A percentile compares a stretch with the other conserved stretches of the same genome.
phyloP scores from a whole-genome alignment of 352 stramenopile species.

The Globisporangium nodosum region DNA sequence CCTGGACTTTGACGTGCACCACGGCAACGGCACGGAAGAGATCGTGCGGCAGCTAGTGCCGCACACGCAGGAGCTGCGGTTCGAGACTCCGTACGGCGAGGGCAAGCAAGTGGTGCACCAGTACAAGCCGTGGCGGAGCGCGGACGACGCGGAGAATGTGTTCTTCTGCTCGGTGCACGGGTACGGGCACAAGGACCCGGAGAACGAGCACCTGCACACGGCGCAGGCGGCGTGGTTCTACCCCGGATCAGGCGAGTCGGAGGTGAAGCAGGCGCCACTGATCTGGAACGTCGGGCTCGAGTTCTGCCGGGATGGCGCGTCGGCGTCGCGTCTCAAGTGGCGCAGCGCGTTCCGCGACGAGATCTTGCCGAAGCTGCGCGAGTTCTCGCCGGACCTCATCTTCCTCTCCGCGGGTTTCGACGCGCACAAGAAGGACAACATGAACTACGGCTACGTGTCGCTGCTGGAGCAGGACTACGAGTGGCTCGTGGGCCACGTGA shows the following conservation, averaged over 20 bases:
- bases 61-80: slow-evolving; percentile 60
- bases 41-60: slow-evolving; percentile 93
- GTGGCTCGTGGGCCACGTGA: slow-evolving; percentile 71
- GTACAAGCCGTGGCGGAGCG: slow-evolving; percentile 96
- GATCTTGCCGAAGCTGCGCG: slow-evolving; percentile 46
- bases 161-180: slow-evolving; percentile 93
- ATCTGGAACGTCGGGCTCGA: slow-evolving; percentile 67
- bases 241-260: slow-evolving; percentile 56
- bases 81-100: slow-evolving; percentile 89
- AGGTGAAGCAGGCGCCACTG: slow-evolving; percentile 27
- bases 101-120: slow-evolving; percentile 77
- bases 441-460: slow-evolving; percentile 77
- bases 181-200: slow-evolving; percentile 70
- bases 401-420: slow-evolving; percentile 82
- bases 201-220: slow-evolving; percentile 32
- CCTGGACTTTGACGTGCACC: slow-evolving; percentile 98
- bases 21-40: slow-evolving; percentile 97
- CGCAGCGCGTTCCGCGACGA: slow-evolving; percentile 65
- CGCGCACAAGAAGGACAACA: slow-evolving; percentile 68
- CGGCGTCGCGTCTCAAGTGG: slow-evolving; percentile 67
- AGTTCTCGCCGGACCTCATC: slow-evolving; percentile 73
- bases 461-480: slow-evolving; percentile 83
- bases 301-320: slow-evolving; percentile 43
- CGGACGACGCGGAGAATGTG: slow-evolving; percentile 92
- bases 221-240: slow-evolving; percentile 67